Evolutionary conservation across 2,329 filamentous ascomycete species (phyloP), one percentile per base, ranked within the genome.

Genomic region (Colletotrichum endophyticum): DNA sequence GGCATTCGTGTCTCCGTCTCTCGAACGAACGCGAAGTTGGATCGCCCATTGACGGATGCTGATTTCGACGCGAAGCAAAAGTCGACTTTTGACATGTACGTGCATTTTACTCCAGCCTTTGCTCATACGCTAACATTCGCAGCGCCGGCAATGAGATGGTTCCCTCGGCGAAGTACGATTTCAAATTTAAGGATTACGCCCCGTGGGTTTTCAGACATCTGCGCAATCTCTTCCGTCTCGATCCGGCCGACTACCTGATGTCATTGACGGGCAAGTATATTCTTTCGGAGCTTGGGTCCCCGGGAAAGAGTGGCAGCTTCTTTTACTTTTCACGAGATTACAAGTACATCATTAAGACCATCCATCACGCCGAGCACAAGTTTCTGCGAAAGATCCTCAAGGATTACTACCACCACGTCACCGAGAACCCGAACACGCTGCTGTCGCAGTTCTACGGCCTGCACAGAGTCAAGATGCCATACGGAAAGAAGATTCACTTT

Each of bases 111-210:
- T 76, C 62, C 63, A 39, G 8, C 49, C 39, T 16, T 22, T n/a
- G 11, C 27, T 28, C 16, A 27, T 27, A 59, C 22, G 66, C 88
- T 90, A 80, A 88, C 81, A 19, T 49, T 44, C 34, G 73, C 82
- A 96, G 95, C 83, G 98, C 96, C 79, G 97, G 97, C 79, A 98
- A 98, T 84, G 97, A 99, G 88, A 89, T 99, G 84, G 98, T 98
- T 7, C 97, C 97, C 27, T 98, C 96, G 78, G 96, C 97, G 80
- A 99, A 99, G 87, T 99, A 99, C 88, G 97, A 99, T 87, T 99
- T 99, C 92, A 99, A 99, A 86, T 99, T 99, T 90, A 99, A 99
- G 88, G 97, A 99, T 87, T 99, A 99, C 85, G 96, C 96, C n/a
- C 97, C 97, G 73, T 99, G 96, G 96, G 97, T 99, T 75, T 99